These are phyloP conservation scores for Linaria vulgaris DNA, from an alignment of 257 asterid genomes.

Conservation along the genomic window DNA sequence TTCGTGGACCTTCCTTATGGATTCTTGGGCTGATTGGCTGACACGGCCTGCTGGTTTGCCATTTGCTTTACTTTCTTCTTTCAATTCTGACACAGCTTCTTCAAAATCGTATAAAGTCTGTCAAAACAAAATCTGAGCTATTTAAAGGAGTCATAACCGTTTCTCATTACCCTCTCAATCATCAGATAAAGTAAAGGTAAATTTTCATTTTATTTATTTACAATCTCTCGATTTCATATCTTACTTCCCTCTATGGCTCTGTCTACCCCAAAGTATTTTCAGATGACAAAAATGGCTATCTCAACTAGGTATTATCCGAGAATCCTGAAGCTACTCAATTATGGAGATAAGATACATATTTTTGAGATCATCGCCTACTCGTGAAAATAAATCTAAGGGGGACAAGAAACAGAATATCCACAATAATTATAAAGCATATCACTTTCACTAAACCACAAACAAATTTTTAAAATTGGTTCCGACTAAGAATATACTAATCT, in stretches of 20 bases:
- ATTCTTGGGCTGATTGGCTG: constrained; percentile 46
- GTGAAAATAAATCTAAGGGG: not conserved
- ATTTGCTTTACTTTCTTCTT: constrained; percentile 37
- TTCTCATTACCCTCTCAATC: too few relatives aligned
- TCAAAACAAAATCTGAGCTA: constrained; percentile 20
- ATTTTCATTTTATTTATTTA: too few relatives aligned
- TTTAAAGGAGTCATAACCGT: too few relatives aligned
- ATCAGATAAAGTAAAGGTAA: too few relatives aligned
- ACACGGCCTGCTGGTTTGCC: constrained; percentile 38
- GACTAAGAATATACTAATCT: not conserved
- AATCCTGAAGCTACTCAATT: too few relatives aligned
- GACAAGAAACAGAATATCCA: not conserved
- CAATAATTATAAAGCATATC: not conserved
- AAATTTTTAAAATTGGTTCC: not conserved
- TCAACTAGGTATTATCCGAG: too few relatives aligned
- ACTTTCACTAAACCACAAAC: not conserved
- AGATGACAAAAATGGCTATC: too few relatives aligned
- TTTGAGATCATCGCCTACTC: too few relatives aligned
- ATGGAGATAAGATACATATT: too few relatives aligned
- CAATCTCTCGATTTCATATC: too few relatives aligned
- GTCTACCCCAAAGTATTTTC: too few relatives aligned
- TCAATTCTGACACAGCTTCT: constrained; percentile 43
- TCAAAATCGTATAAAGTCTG: constrained; percentile 72
- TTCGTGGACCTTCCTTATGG: constrained; percentile 55
- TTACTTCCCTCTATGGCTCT: too few relatives aligned